Evolutionary conservation across 495 filamentous ascomycete genomes (phyloP), one percentile per base, ranked within the genome.

Genomic region (Neurospora sp.): DNA sequence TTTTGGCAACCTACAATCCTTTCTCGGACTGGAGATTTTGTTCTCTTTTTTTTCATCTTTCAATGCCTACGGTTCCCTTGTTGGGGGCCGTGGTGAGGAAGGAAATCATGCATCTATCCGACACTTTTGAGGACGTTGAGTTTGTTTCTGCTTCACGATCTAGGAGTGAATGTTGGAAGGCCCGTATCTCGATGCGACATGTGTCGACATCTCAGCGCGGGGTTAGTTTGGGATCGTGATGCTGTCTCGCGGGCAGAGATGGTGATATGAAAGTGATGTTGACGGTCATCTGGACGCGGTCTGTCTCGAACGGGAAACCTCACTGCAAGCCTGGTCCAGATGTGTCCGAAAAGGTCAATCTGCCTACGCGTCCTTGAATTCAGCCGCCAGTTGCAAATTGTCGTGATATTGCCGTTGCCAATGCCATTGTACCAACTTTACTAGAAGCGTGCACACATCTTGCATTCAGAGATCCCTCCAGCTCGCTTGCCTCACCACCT

Each of bases 21-120:
- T 35, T 27, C 20, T 61, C 27, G 53, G 53, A 61, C 22, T 61
- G 53, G 53, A 61, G 27, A 44, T 70, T 37, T 70, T 73, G 68
- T 69, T 73, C 72, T n/a, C 48, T 6, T 14, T 53, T 6, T 14
- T 53, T 40, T 44, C 10, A 17, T 74, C 74, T 78, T 80, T 80
- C 78, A 65, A 76, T 78, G 78, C 77, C 75, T 71, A 76, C 77
- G 75, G 35, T 73, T 73, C 71, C 71, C 71, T 76, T 59, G 61
- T 7, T 6, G 16, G 5, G 42, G 73, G 41, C 72, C 72, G 78
- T 77, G 77, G 78, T 74, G 70, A 78, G 72, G 78, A 77, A 77
- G 78, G 73, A 73, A 69, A 53, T 20, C 8, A 37, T 37, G 35
- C 35, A 35, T 35, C 35, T 35, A 35, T 35, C 35, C 35, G 35